phyloP scores from a whole-genome alignment of 257 asterid genomes.

The Jacaranda copaia region DNA sequence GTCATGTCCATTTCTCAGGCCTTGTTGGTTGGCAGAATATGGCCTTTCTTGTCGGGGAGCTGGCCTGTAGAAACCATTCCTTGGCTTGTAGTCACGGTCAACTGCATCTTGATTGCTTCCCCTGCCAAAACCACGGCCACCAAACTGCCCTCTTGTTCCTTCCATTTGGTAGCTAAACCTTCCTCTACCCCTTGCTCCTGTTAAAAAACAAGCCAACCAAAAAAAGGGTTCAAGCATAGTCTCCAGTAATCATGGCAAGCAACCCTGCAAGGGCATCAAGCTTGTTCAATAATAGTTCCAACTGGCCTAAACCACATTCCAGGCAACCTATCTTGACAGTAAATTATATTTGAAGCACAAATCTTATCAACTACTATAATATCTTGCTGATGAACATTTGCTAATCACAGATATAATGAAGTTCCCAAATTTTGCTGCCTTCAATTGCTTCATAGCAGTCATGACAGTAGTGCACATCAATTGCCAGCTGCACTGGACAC shows the following conservation, averaged over 20 bases:
- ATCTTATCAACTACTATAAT: not conserved
- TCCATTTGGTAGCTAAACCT: constrained; percentile 71
- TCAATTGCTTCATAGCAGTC: not conserved
- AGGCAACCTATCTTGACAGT: too few relatives aligned
- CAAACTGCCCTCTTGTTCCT: constrained; percentile 73
- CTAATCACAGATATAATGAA: not conserved
- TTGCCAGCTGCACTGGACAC: not conserved
- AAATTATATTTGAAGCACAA: not conserved
- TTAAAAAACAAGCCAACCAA: constrained; percentile 29
- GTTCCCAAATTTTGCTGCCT: not conserved
- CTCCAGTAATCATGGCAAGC: not conserved
- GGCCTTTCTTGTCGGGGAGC: constrained; percentile 63
- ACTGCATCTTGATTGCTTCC: constrained; percentile 54
- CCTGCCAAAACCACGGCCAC: constrained; percentile 69
- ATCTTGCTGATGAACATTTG: not conserved
- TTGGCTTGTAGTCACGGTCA: constrained; percentile 67
- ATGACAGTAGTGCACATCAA: not conserved
- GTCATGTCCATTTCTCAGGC: constrained; percentile 55
- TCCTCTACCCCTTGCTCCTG: constrained; percentile 96
- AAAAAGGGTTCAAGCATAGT: not conserved
- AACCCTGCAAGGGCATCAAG: not conserved
- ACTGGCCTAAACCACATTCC: not conserved
- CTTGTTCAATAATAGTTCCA: not conserved
- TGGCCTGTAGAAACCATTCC: constrained; percentile 76
- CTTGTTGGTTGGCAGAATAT: constrained; percentile 56